These are phyloP conservation scores for Saturnispora hagleri DNA, from an alignment of 805 yeast genomes.

Conservation along the genomic window DNA sequence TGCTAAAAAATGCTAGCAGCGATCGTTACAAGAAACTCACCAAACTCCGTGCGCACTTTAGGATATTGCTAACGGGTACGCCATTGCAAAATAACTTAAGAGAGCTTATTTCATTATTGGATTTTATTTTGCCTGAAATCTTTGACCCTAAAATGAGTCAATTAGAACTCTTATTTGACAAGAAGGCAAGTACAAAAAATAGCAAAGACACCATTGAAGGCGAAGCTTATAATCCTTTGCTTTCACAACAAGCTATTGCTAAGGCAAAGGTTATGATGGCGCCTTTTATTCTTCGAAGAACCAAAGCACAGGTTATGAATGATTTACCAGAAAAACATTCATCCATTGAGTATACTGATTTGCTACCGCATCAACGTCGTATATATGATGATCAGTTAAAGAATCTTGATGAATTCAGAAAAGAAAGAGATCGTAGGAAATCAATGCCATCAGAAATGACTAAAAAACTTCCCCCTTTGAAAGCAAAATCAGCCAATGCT, in stretches of 20 bases:
- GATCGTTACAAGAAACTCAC: constrained; percentile 84
- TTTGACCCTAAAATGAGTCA: constrained; percentile 80
- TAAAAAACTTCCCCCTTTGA: constrained; percentile 26
- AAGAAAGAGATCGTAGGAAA: constrained; percentile 38
- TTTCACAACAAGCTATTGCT: constrained; percentile 83
- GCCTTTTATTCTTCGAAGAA: constrained; percentile 89
- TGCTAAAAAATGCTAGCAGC: constrained; percentile 81
- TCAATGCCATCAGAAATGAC: constrained; percentile 24
- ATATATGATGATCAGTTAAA: constrained; percentile 57
- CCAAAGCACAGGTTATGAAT: constrained; percentile 83
- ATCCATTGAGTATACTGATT: constrained; percentile 52
- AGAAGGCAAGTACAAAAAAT: constrained; percentile 62
- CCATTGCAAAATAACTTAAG: constrained; percentile 90
- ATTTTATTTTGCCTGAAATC: constrained; percentile 79
- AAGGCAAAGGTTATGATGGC: constrained; percentile 98
- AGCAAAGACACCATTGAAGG: constrained; percentile 31
- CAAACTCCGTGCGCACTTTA: constrained; percentile 74
- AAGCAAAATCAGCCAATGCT: constrained; percentile 40
- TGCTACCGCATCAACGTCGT: constrained; percentile 43
- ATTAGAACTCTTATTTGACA: constrained; percentile 74
- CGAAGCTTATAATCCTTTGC: constrained; percentile 58
- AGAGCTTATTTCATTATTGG: constrained; percentile 82
- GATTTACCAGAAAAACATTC: constrained; percentile 77
- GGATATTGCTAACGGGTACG: constrained; percentile 88
- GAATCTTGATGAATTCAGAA: constrained; percentile 31